phyloP scores from a whole-genome alignment of 2,329 filamentous ascomycete genomes.

The Fusarium kyushuense region DNA sequence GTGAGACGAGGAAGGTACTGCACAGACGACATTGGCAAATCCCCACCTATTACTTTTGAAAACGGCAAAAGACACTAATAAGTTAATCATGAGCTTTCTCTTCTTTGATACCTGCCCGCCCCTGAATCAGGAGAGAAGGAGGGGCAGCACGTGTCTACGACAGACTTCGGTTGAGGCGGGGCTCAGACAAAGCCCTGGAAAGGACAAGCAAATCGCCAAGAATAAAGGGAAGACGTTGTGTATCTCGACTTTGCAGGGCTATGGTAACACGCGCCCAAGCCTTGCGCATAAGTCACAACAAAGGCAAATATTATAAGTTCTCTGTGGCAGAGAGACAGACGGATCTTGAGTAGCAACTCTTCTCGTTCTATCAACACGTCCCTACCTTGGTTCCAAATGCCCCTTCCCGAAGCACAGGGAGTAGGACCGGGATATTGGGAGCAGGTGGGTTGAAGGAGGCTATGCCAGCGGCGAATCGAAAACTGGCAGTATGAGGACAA shows the following conservation, averaged over 20 bases:
- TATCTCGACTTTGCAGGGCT: conserved; percentile 9
- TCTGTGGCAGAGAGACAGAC: not conserved
- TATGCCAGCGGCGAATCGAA: conserved; percentile 43
- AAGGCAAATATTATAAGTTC: not conserved
- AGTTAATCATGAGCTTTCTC: not conserved
- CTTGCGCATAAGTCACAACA: conserved; percentile 4
- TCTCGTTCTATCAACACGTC: not conserved
- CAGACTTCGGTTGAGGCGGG: conserved; percentile 31
- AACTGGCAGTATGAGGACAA: conserved; percentile 43
- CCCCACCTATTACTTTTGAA: not conserved
- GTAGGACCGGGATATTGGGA: conserved; percentile 38
- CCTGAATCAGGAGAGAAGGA: conserved; percentile 12
- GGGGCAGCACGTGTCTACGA: conserved; percentile 35
- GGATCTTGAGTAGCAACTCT: conserved; percentile 11
- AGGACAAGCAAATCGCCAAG: conserved; percentile 10
- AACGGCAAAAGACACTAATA: not conserved
- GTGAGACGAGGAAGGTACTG: not conserved
- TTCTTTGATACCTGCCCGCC: too few relatives aligned
- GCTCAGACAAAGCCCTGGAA: conserved; percentile 25
- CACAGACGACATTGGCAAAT: conserved; percentile 6
- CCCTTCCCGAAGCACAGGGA: conserved; percentile 23
- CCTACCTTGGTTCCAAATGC: not conserved
- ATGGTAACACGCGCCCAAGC: not conserved
- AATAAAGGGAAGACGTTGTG: conserved; percentile 2
- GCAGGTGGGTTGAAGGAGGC: conserved; percentile 41